These are phyloP conservation scores for Ambrosiella beaveri DNA, from an alignment of 2,329 filamentous ascomycete species.

Conservation along the genomic window DNA sequence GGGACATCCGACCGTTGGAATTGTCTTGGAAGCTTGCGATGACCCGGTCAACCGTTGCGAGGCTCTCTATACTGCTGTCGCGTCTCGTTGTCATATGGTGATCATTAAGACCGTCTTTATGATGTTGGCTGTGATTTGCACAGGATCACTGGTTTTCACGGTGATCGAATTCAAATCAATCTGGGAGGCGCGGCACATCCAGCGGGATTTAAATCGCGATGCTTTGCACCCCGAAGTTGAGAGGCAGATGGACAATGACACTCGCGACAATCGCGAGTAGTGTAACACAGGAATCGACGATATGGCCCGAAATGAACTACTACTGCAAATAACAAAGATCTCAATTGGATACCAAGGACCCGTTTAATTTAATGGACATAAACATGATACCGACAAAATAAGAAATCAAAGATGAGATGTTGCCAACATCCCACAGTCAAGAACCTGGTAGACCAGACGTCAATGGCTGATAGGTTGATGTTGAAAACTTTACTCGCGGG, in stretches of 20 bases:
- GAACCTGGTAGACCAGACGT: slow-evolving; percentile 24
- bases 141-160: background rate
- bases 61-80: background rate
- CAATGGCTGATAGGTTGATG: slow-evolving; percentile 30
- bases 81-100: background rate
- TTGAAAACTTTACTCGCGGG: slow-evolving; percentile 28
- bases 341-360: background rate
- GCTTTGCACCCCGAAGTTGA: background rate
- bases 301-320: no score
- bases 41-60: background rate
- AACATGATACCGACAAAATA: background rate
- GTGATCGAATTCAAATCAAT: background rate
- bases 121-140: background rate
- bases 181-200: background rate
- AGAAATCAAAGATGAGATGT: slow-evolving; percentile 20
- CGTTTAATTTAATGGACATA: background rate
- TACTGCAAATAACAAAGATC: no score
- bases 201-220: background rate
- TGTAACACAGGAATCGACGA: no score
- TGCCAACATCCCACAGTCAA: slow-evolving; percentile 35
- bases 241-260: background rate
- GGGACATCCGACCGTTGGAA: background rate
- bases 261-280: no score
- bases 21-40: background rate
- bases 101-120: background rate